Conservation (phyloP, 768 basidiomycete species). For the Boletellus sp. region DNA sequence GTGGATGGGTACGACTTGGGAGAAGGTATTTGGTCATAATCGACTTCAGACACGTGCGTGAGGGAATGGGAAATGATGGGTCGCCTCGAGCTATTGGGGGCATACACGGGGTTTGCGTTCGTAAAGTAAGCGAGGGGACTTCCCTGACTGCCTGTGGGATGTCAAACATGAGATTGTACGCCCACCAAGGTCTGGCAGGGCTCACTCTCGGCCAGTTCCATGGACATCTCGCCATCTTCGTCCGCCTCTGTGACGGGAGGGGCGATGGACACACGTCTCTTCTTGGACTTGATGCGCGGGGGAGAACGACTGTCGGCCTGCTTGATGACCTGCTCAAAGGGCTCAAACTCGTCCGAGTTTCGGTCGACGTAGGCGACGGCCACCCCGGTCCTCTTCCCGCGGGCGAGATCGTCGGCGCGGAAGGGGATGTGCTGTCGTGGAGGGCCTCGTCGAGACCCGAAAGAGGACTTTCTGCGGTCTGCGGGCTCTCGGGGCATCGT, state of each 20-base stretch:
- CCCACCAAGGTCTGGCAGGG: slow-evolving; percentile 5
- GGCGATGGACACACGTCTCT: slow-evolving; percentile 42
- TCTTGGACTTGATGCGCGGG: slow-evolving; percentile 49
- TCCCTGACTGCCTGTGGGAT: slow-evolving; percentile 25
- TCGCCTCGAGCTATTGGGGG: slow-evolving; percentile 36
- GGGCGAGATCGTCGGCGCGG: slow-evolving; percentile 70
- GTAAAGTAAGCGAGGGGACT: slow-evolving; percentile 37
- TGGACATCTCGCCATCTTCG: slow-evolving; percentile 69
- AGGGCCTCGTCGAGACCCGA: slow-evolving; percentile 51
- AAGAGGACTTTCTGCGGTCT: slow-evolving; percentile 34
- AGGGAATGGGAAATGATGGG: slow-evolving; percentile 43
- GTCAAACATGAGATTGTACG: slow-evolving; percentile 3
- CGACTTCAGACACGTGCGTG: slow-evolving; percentile 49
- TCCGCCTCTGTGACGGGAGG: slow-evolving; percentile 38
- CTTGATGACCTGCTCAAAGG: slow-evolving; percentile 68
- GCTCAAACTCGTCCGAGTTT: slow-evolving; percentile 79
- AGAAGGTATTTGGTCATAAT: slow-evolving; percentile 63
- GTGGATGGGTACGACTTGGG: slow-evolving; percentile 38
- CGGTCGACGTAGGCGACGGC: slow-evolving; percentile 64
- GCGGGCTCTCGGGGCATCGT: slow-evolving; percentile 27
- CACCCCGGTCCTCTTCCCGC: slow-evolving; percentile 79
- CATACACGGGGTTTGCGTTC: slow-evolving; percentile 33
- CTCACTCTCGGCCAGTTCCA: slow-evolving; percentile 75
- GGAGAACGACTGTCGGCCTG: slow-evolving; percentile 68
- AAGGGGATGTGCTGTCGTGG: slow-evolving; percentile 73